A percentile compares a stretch with the other conserved stretches of the same genome.
Evolutionary conservation across 2,329 filamentous ascomycete species (phyloP).

Genomic region (Ilyonectria mors-panacis): DNA sequence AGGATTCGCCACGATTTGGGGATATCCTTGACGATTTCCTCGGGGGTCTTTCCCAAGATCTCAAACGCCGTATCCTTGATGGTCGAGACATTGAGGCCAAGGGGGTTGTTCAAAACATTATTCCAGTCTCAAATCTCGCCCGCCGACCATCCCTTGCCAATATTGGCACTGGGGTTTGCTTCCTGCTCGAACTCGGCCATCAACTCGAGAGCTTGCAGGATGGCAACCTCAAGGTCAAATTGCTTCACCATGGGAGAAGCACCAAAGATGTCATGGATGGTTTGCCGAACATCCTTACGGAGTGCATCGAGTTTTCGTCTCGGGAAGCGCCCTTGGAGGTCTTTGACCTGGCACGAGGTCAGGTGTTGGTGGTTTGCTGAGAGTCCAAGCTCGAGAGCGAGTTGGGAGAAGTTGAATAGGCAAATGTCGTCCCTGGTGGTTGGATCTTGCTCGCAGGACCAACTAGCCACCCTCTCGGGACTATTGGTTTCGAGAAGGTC

Average conservation of each 20-base stretch:
- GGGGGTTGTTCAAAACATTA: constrained; percentile 34
- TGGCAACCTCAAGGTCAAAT: constrained; percentile 26
- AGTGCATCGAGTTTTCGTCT: constrained; percentile 34
- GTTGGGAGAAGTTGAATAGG: constrained; percentile 24
- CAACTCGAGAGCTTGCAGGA: constrained; percentile 39
- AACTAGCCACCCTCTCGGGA: constrained; percentile 23
- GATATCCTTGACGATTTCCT: constrained; percentile 25
- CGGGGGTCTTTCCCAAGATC: constrained; percentile 26
- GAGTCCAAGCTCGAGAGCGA: constrained; percentile 22
- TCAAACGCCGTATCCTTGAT: constrained; percentile 36
- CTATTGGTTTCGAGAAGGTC: constrained; percentile 5
- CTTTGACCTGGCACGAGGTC: constrained; percentile 20
- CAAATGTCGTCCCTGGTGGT: constrained; percentile 9
- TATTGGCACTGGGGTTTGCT: neutral
- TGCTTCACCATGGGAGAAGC: neutral
- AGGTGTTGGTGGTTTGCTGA: constrained; percentile 18
- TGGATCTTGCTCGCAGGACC: constrained; percentile 7
- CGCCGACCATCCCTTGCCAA: constrained; percentile 31
- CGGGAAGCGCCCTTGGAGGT: constrained; percentile 10
- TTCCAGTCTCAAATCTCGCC: constrained; percentile 30
- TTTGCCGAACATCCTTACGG: constrained; percentile 31
- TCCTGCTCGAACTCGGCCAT: constrained; percentile 22
- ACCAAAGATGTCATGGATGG: constrained; percentile 20
- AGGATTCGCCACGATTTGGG: constrained; percentile 48
- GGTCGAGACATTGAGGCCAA: constrained; percentile 38